phyloP scores from a whole-genome alignment of 2,329 filamentous ascomycete genomes.

The Raffaelea deltoideospora region DNA sequence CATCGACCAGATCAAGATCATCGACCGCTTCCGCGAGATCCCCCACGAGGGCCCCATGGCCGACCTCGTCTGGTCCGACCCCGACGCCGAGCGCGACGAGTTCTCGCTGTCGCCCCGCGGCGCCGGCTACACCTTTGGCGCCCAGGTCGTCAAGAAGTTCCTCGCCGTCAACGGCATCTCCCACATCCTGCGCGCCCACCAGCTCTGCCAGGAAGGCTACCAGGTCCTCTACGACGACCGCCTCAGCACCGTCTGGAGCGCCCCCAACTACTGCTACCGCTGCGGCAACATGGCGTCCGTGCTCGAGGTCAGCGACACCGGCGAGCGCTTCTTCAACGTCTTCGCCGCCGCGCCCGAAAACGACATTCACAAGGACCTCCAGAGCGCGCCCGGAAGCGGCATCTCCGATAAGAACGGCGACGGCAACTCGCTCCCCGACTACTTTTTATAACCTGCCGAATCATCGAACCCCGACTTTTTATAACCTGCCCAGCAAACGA shows the following conservation, averaged over 20 bases:
- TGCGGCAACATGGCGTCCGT: conserved; percentile 97
- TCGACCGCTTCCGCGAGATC: conserved; percentile 96
- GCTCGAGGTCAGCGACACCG: conserved; percentile 83
- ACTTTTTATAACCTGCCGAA: conserved; percentile 54
- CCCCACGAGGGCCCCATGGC: conserved; percentile 98
- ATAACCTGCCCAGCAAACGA: too few relatives aligned
- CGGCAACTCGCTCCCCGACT: conserved; percentile 49
- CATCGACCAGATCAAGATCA: conserved; percentile 99
- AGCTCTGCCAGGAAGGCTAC: conserved; percentile 95
- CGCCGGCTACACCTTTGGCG: conserved; percentile 93
- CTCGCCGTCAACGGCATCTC: conserved; percentile 95
- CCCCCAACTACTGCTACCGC: conserved; percentile 87
- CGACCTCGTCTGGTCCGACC: conserved; percentile 97
- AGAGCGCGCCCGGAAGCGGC: conserved; percentile 26
- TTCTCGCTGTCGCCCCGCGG: conserved; percentile 88
- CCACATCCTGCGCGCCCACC: conserved; percentile 93
- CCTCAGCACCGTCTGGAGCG: conserved; percentile 94
- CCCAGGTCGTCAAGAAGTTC: conserved; percentile 97
- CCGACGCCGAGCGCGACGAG: conserved; percentile 92
- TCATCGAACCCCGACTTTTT: too few relatives aligned
- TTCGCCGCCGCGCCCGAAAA: conserved; percentile 96
- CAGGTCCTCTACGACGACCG: conserved; percentile 93
- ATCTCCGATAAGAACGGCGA: conserved; percentile 54
- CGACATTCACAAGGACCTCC: conserved; percentile 74
- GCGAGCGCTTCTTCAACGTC: conserved; percentile 92